Evolutionary conservation across 2,329 filamentous ascomycete species (phyloP).

Genomic region (Trichoderma atrobrunneum): DNA sequence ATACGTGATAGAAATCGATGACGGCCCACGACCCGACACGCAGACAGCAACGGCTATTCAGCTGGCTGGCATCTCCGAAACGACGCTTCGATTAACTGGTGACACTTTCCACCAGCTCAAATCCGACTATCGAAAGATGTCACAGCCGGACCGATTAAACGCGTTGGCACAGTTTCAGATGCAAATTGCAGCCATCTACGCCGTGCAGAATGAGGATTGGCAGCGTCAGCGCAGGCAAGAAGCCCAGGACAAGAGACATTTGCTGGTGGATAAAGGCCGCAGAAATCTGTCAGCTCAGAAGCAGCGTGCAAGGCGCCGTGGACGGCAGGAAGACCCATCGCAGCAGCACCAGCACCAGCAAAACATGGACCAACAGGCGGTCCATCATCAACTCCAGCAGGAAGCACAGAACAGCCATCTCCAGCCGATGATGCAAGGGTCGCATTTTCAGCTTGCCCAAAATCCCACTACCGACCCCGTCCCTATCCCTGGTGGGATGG

Average conservation of each 20-base stretch:
- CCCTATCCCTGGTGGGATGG: slow-evolving; percentile 29
- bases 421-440: slow-evolving; percentile 31
- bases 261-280: slow-evolving; percentile 37
- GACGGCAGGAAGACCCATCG: slow-evolving; percentile 28
- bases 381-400: slow-evolving; percentile 20
- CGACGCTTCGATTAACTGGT: slow-evolving; percentile 39
- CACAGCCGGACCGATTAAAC: slow-evolving; percentile 39
- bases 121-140: slow-evolving; percentile 43
- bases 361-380: slow-evolving; percentile 23
- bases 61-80: slow-evolving; percentile 40
- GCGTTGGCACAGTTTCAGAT: slow-evolving; percentile 42
- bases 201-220: slow-evolving; percentile 44
- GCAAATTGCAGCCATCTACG: slow-evolving; percentile 44
- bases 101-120: slow-evolving; percentile 46
- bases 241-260: slow-evolving; percentile 38
- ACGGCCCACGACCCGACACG: slow-evolving; percentile 35
- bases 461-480: slow-evolving; percentile 28
- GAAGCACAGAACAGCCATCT: slow-evolving; percentile 29
- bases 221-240: slow-evolving; percentile 41
- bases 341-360: slow-evolving; percentile 27
- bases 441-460: slow-evolving; percentile 29
- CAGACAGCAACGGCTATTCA: slow-evolving; percentile 39
- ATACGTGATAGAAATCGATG: slow-evolving; percentile 21
- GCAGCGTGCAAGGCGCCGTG: slow-evolving; percentile 26
- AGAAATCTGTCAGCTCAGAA: slow-evolving; percentile 28